Conservation (phyloP, 2,329 filamentous ascomycete genomes). For the Raffaelea arxii region DNA sequence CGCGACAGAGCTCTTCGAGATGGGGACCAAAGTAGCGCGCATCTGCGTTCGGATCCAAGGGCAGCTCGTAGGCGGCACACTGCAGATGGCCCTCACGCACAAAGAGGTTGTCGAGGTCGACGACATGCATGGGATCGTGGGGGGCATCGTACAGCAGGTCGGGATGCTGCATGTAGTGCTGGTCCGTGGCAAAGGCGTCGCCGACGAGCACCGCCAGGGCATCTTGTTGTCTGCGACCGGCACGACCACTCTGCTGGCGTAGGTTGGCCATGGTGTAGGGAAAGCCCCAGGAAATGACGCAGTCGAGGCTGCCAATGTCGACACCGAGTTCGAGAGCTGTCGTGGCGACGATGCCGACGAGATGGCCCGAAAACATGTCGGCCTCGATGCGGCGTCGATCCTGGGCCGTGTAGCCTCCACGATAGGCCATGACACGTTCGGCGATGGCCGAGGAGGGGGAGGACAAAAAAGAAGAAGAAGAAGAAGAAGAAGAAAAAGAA, state of each 20-base stretch:
- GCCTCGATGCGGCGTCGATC: constrained; percentile 81
- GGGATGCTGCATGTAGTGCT: constrained; percentile 95
- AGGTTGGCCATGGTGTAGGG: constrained; percentile 93
- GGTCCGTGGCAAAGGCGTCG: constrained; percentile 82
- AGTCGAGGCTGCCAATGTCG: constrained; percentile 89
- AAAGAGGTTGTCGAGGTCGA: constrained; percentile 86
- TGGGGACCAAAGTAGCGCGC: constrained; percentile 68
- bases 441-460: constrained; percentile 66
- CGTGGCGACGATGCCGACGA: constrained; percentile 88
- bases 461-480: too few relatives aligned
- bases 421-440: constrained; percentile 83
- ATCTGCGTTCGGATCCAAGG: constrained; percentile 71
- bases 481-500: too few relatives aligned
- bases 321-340: constrained; percentile 89
- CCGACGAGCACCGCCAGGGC: constrained; percentile 84
- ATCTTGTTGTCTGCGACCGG: constrained; percentile 73
- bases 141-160: constrained; percentile 88
- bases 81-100: constrained; percentile 90
- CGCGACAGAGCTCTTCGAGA: constrained; percentile 59
- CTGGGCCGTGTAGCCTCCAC: constrained; percentile 87
- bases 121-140: constrained; percentile 79
- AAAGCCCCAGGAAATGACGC: constrained; percentile 88
- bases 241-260: constrained; percentile 87
- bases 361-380: constrained; percentile 94
- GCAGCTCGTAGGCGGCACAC: constrained; percentile 92